Conservation (phyloP, 148 eudicot species). For the Rhododendron ovatum region DNA sequence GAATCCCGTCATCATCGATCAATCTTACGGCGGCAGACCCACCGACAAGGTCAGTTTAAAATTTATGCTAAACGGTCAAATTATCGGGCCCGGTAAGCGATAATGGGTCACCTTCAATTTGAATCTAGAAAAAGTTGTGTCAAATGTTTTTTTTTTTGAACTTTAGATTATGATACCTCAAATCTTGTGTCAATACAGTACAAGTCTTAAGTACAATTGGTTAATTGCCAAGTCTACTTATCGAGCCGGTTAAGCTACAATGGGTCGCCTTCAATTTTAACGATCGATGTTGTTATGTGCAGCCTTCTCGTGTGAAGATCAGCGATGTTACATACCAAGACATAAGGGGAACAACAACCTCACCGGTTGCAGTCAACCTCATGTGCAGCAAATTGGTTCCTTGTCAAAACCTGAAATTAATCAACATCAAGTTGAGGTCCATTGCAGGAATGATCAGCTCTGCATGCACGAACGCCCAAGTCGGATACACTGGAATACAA, state of each 20-base stretch:
- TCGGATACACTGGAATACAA: slow-evolving; percentile 22
- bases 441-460: not conserved
- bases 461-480: slow-evolving; percentile 26
- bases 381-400: slow-evolving; percentile 47
- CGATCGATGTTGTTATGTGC: not conserved
- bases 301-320: slow-evolving; percentile 57
- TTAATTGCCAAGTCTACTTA: too few relatives aligned
- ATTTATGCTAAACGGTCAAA: too few relatives aligned
- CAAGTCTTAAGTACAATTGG: too few relatives aligned
- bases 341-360: slow-evolving; percentile 45
- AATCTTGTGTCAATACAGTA: too few relatives aligned
- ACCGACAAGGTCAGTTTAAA: slow-evolving; percentile 11
- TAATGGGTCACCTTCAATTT: too few relatives aligned
- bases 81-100: too few relatives aligned
- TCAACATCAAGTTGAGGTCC: slow-evolving; percentile 26
- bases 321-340: slow-evolving; percentile 31
- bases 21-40: slow-evolving; percentile 37
- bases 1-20: slow-evolving; percentile 69
- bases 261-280: too few relatives aligned
- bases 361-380: slow-evolving; percentile 35
- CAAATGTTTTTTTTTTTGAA: too few relatives aligned
- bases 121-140: too few relatives aligned
- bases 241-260: too few relatives aligned
- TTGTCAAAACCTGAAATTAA: slow-evolving; percentile 29
- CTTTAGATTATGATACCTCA: too few relatives aligned